Base-by-base conservation (phyloP, 2,329 filamentous ascomycete genomes). In the Sclerotinia borealis region DNA sequence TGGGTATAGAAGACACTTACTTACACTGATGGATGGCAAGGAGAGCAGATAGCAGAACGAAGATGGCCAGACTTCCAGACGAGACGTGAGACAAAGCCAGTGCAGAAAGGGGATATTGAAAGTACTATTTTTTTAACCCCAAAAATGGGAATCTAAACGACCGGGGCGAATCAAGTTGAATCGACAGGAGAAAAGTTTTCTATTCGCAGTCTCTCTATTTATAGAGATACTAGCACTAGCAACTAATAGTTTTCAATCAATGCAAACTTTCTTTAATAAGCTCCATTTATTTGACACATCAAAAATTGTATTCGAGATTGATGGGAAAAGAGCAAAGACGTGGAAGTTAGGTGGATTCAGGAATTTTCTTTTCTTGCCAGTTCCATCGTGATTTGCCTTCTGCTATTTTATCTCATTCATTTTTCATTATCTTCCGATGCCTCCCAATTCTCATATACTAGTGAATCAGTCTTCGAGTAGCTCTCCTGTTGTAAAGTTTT, bases 341-440 rank as follows among this genome's bases (percentile, higher is more conserved):
- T 1, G 17, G 7, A 22, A 5, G 2, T 22, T 2, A 17, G 37
- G 27, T 29, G 1, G 8, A 7, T 31, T 56, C 10, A 34, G 10
- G 7, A 13, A 22, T 43, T 13, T 31, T n/a, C 22, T 4, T 31
- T 6, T 7, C 29, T 56, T 9, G 4, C 27, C 1, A 41, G 27
- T n/a, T 0, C 11, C 2, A 10, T 17, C 1, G 1, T 15, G 6
- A 10, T 17, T 4, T 13, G 2, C 10, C 10, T 29, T 19, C 19
- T 17, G 5, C 5, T 31, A 19, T 15, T 13, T 19, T 22, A 8
- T 15, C 11, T 22, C 17, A 3, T 56, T 34, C 3, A 13, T 56
- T 22, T 43, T 11, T 11, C 7, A 10, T 19, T 15, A 15, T 55
- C 19, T 49, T 49, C 1, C 10, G 11, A 34, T 22, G 8, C 17